These are phyloP conservation scores for Gelatoporia subvermispora DNA, from an alignment of 768 basidiomycete genomes.

Conservation along the genomic window DNA sequence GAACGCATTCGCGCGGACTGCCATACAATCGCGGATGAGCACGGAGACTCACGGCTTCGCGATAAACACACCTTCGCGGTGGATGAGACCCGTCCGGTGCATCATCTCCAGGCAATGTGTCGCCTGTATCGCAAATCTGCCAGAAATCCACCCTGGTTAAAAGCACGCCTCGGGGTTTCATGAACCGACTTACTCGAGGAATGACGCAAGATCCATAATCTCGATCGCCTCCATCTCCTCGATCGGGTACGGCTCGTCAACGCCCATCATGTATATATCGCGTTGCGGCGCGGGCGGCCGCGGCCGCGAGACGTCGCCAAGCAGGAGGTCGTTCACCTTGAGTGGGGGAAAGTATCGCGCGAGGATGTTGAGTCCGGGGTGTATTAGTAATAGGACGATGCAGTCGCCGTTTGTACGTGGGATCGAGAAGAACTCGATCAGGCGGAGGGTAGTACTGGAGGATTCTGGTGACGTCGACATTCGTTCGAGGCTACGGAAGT, in stretches of 20 bases:
- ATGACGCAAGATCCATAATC: conserved; percentile 73
- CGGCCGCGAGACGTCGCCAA: conserved; percentile 46
- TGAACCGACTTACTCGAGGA: conserved; percentile 54
- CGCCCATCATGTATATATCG: conserved; percentile 47
- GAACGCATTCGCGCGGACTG: conserved; percentile 73
- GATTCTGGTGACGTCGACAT: conserved; percentile 47
- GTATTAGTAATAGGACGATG: conserved; percentile 64
- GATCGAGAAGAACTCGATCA: conserved; percentile 65
- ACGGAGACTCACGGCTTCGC: too few species aligned
- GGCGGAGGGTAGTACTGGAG: conserved; percentile 46
- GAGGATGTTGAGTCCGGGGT: conserved; percentile 65
- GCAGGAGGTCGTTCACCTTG: conserved; percentile 62
- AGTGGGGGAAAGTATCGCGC: conserved; percentile 65
- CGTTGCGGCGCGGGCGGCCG: conserved; percentile 40
- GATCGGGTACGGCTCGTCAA: conserved; percentile 39
- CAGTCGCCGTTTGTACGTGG: conserved; percentile 62
- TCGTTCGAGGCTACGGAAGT: conserved; percentile 41
- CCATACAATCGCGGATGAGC: too few species aligned
- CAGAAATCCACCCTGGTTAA: background rate
- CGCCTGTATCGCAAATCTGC: conserved; percentile 70
- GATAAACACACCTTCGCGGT: conserved; percentile 59
- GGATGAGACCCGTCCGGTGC: conserved; percentile 53
- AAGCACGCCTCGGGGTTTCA: conserved; percentile 4
- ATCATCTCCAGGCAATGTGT: conserved; percentile 66
- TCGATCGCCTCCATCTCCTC: conserved; percentile 59